These are phyloP conservation scores for Wallacemonas sp. DNA, from an alignment of 208 protist genomes.

Conservation along the genomic window DNA sequence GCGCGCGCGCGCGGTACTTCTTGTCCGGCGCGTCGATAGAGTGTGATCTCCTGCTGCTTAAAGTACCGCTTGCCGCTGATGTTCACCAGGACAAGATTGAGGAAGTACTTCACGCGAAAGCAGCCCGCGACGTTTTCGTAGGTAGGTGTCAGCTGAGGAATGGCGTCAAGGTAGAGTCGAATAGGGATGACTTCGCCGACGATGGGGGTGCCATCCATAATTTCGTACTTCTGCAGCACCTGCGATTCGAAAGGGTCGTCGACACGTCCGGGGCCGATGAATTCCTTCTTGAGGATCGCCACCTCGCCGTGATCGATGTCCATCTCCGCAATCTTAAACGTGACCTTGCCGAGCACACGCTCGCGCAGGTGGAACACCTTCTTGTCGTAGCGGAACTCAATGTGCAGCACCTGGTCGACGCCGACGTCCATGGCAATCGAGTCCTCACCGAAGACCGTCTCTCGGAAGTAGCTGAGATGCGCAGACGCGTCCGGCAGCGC, in stretches of 20 bases:
- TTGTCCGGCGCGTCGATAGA: slow-evolving; percentile 75
- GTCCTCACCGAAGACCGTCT: slow-evolving; percentile 62
- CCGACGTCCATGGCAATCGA: slow-evolving; percentile 85
- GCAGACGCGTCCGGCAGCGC: slow-evolving; percentile 49
- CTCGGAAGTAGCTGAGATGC: slow-evolving; percentile 69
- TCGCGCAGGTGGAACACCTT: slow-evolving; percentile 74
- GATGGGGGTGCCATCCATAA: slow-evolving; percentile 91
- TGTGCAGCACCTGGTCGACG: slow-evolving; percentile 84
- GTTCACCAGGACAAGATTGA: slow-evolving; percentile 85
- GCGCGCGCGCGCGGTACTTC: slow-evolving; percentile 15
- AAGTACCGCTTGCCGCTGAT: slow-evolving; percentile 82
- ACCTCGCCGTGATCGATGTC: slow-evolving; percentile 80
- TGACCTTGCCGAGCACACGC: slow-evolving; percentile 77
- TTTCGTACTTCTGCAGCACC: slow-evolving; percentile 87
- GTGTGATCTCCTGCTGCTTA: slow-evolving; percentile 87
- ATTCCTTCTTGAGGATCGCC: slow-evolving; percentile 77
- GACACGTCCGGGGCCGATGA: slow-evolving; percentile 19
- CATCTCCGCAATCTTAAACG: slow-evolving; percentile 74
- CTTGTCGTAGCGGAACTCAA: slow-evolving; percentile 91
- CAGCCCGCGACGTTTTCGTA: slow-evolving; percentile 59
- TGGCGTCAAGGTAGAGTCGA: slow-evolving; percentile 72
- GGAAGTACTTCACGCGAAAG: slow-evolving; percentile 83
- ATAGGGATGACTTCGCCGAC: slow-evolving; percentile 91
- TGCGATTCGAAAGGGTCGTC: slow-evolving; percentile 63
- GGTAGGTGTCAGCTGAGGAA: slow-evolving; percentile 83